phyloP scores from a whole-genome alignment of 495 filamentous ascomycete species.

The Cercophora sp. region DNA sequence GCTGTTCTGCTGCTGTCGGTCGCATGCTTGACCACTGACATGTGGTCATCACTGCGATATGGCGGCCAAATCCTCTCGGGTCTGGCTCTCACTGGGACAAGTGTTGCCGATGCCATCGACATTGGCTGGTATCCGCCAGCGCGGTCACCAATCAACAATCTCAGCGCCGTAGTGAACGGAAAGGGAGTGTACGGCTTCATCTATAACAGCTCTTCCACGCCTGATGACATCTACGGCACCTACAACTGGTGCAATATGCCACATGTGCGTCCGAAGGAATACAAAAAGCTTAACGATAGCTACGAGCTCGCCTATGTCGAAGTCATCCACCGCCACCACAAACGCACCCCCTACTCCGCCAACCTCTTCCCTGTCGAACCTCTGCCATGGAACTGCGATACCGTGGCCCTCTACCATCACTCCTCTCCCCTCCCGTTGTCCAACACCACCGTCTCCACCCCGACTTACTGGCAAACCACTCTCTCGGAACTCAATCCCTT shows the following conservation, averaged over 20 bases:
- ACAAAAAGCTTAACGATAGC: constrained; percentile 40
- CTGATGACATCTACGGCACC: constrained; percentile 45
- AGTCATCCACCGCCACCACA: constrained; percentile 69
- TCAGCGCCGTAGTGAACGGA: constrained; percentile 46
- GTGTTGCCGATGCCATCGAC: constrained; percentile 37
- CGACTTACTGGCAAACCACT: constrained; percentile 56
- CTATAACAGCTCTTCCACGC: constrained; percentile 54
- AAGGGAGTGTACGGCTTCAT: constrained; percentile 59
- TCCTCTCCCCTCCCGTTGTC: constrained; percentile 42
- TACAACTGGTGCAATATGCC: constrained; percentile 81
- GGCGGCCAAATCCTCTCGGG: not conserved
- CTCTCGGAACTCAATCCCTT: constrained; percentile 55
- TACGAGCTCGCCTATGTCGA: constrained; percentile 65
- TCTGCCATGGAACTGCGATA: constrained; percentile 61
- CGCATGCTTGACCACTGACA: not conserved
- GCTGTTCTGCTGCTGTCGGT: not conserved
- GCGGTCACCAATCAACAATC: constrained; percentile 52
- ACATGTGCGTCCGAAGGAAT: constrained; percentile 58
- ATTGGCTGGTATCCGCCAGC: constrained; percentile 57
- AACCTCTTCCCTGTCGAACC: constrained; percentile 65
- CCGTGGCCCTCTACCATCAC: constrained; percentile 59
- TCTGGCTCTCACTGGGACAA: no score
- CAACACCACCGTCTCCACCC: constrained; percentile 34
- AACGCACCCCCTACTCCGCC: constrained; percentile 64
- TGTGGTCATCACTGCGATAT: not conserved